These are phyloP conservation scores for Phytophthora agathidicida DNA, from an alignment of 352 stramenopile species.

Conservation along the genomic window DNA sequence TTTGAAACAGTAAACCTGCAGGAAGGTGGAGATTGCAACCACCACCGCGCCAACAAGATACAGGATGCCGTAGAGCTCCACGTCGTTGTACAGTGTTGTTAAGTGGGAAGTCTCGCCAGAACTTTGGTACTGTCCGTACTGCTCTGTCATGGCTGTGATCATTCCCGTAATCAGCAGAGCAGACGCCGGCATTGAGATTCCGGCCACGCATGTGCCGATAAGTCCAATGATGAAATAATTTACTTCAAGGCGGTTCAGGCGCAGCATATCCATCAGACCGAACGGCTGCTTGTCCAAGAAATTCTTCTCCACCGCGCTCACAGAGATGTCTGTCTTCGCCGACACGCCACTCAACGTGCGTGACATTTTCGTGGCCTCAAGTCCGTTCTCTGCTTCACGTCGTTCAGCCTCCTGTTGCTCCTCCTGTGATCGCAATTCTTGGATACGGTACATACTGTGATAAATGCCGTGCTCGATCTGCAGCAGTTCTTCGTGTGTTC, in stretches of 20 bases:
- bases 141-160: constrained; percentile 51
- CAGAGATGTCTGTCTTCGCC: constrained; percentile 21
- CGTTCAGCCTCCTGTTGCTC: constrained; percentile 13
- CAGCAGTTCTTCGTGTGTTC: too few species aligned
- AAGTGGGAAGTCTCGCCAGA: constrained; percentile 32
- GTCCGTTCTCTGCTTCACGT: constrained; percentile 1
- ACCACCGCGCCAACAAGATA: constrained; percentile 40
- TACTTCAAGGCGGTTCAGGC: constrained; percentile 7
- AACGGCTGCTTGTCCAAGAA: constrained; percentile 22
- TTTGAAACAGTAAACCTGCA: constrained; percentile 54
- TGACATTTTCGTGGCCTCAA: constrained; percentile 5
- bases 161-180: constrained; percentile 50
- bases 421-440: constrained; percentile 16
- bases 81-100: constrained; percentile 39
- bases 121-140: constrained; percentile 43
- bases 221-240: constrained; percentile 30
- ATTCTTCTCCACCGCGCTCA: constrained; percentile 26
- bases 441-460: constrained; percentile 83
- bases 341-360: constrained; percentile 16
- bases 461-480: too few species aligned
- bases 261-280: constrained; percentile 7
- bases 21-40: constrained; percentile 39
- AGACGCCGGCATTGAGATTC: constrained; percentile 41
- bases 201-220: constrained; percentile 25
- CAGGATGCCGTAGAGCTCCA: constrained; percentile 30